Conservation (phyloP, 768 basidiomycete species). For the Phaffia tasmanica region DNA sequence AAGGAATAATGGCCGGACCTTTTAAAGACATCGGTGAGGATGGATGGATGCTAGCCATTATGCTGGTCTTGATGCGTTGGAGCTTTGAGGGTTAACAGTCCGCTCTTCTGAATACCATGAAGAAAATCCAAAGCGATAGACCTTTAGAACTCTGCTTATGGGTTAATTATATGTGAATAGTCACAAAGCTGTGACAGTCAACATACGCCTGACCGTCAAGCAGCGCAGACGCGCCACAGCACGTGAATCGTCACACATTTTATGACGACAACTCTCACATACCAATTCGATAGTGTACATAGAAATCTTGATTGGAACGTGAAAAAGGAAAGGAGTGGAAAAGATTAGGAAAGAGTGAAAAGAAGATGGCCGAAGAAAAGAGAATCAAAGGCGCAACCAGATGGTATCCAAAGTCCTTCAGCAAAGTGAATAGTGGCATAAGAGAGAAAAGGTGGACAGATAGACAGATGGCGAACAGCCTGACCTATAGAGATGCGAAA, state of each 20-base stretch:
- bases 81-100: too few relatives aligned
- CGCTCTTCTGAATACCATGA: too few relatives aligned
- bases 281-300: neutral
- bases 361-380: neutral
- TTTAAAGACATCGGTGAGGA: neutral
- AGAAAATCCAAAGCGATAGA: too few relatives aligned
- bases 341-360: neutral
- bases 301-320: neutral
- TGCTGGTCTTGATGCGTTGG: too few relatives aligned
- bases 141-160: too few relatives aligned
- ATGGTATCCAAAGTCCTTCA: neutral
- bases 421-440: too few relatives aligned
- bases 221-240: too few relatives aligned
- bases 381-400: conserved; percentile 1
- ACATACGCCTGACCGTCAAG: too few relatives aligned
- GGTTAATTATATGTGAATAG: too few relatives aligned
- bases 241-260: too few relatives aligned
- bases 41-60: neutral
- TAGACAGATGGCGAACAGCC: neutral
- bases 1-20: neutral
- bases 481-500: neutral
- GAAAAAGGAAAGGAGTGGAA: neutral
- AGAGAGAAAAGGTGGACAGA: conserved; percentile 1
- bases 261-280: too few relatives aligned
- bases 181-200: too few relatives aligned